Evolutionary conservation across 345 rosid genomes (phyloP), one percentile per base, ranked within the genome.

Genomic region (Citrus australasica): DNA sequence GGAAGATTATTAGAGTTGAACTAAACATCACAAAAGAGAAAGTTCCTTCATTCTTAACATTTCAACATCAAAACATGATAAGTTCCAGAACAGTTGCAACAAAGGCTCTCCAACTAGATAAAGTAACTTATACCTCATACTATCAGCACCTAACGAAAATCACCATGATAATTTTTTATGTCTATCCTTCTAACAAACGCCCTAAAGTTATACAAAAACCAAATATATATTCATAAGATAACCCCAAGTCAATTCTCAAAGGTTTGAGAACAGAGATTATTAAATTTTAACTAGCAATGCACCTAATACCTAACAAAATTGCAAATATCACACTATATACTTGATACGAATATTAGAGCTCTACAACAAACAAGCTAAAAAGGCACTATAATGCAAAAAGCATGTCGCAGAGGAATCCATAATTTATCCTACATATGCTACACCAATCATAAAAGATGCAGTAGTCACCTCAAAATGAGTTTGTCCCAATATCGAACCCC

Each of bases 401-500:
- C 38, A 35, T 9, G 46, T 21, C 25, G 10, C 13, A 7, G 33
- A 6, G 33, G 37, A 51, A 48, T 70, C 21, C 27, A 8, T 17
- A 70, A 48, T n/a, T 71, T 66, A 25, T 65, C 11, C 9, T 13
- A 62, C 10, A 42, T 62, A 65, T 37, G 55, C 51, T 51, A 37
- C 33, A 6, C 33, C 13, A 19, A 74, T 28, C n/a, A 37, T 7
- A 61, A 77, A 40, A 28, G 37, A 42, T 53, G 17, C 17, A 66
- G 61, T 3, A 28, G 71, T 74, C 67, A 93, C 99, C 98, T 93
- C 88, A 96, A 84, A 79, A 96, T 89, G 73, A 96, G 98, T 83
- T 84, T 91, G 79, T 96, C 94, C 99, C 98, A 96, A 11, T 83
- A 85, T 76, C 48, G 87, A 71, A 92, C 88, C 69, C 99, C 98